Base-by-base conservation (phyloP, 176 grass and related monocot species). In the maize (Zea mays) region DNA sequence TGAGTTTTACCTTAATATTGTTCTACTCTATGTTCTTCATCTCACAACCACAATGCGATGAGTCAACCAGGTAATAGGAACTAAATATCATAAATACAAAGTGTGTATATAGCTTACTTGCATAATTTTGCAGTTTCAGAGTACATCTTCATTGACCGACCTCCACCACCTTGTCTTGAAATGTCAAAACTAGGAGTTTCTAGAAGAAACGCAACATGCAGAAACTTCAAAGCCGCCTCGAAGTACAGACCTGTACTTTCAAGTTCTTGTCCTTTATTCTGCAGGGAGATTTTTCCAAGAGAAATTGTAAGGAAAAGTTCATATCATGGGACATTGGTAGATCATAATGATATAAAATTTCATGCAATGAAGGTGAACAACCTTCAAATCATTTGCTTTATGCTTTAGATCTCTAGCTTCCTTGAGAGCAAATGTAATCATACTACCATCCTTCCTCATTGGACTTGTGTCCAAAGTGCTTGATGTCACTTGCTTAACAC, bases 191-290 rank as follows among this genome's bases (percentile, higher is more conserved):
- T 84, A 62, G 75, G 77, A 88, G 77, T 91, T 78, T 93, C 93
- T 65, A 80, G 85, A 70, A 97, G 87, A 84, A 86, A 88, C 3
- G 88, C 90, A 69, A 78, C 83, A 88, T 97, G 80, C 55, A 93
- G 73, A 90, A 97, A 97, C 44, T 97, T 97, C 45, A 97, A 97
- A 67, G 90, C 93, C 7, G 93, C 90, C 69, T 97, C 83, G 86
- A 93, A 97, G 74, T 88, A 97, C 51, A 97, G 84, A 49, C 77
- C 73, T 59, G 70, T 85, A 72, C 87, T 92, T 88, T 97, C 85
- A 77, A 88, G 69, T 67, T 80, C 90, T 15, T 74, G 75, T 66
- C 90, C 85, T 77, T 97, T 86, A 70, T 72, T 82, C 93, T 97
- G 85, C 50, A 68, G 62, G 36, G 71, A 37, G 59, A n/a, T 81